Conservation (phyloP, 1,139 yeast species). For the Geotrichum cucujoidarum region DNA sequence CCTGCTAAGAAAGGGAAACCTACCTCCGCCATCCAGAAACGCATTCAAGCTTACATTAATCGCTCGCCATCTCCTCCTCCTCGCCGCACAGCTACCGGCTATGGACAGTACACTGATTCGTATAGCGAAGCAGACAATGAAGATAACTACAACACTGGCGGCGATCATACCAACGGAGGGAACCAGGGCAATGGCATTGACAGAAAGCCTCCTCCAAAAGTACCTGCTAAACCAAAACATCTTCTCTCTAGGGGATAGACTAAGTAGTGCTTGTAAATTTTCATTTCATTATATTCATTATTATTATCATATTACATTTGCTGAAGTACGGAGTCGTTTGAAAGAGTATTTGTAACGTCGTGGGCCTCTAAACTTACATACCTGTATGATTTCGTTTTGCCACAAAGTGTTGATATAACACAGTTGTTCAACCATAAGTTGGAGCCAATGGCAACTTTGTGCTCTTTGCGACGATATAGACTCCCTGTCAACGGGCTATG, state of each 20-base stretch:
- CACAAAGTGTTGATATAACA: no score
- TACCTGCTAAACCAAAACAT: constrained; percentile 59
- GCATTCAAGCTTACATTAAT: constrained; percentile 58
- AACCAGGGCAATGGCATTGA: no score
- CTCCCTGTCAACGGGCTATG: no score
- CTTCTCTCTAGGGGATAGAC: constrained; percentile 44
- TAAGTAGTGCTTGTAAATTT: neutral
- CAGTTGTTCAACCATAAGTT: no score
- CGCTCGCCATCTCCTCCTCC: constrained; percentile 46
- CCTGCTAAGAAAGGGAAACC: neutral
- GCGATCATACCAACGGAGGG: no score
- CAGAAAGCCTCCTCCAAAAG: constrained; percentile 39
- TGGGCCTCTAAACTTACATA: no score
- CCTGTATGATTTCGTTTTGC: no score
- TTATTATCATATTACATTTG: neutral
- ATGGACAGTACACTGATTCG: constrained; percentile 69
- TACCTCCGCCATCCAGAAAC: constrained; percentile 46
- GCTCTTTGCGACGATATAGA: no score
- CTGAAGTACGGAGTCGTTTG: no score
- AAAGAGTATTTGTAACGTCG: no score
- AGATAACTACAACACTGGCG: neutral
- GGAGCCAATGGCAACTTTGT: no score
- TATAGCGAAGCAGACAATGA: neutral
- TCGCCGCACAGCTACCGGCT: constrained; percentile 61
- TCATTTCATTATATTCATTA: neutral